Percentiles rank a stretch among this genome's conserved stretches.
Conservation (phyloP, 2,329 filamentous ascomycete genomes). For the Coniochaeta ligniaria region DNA sequence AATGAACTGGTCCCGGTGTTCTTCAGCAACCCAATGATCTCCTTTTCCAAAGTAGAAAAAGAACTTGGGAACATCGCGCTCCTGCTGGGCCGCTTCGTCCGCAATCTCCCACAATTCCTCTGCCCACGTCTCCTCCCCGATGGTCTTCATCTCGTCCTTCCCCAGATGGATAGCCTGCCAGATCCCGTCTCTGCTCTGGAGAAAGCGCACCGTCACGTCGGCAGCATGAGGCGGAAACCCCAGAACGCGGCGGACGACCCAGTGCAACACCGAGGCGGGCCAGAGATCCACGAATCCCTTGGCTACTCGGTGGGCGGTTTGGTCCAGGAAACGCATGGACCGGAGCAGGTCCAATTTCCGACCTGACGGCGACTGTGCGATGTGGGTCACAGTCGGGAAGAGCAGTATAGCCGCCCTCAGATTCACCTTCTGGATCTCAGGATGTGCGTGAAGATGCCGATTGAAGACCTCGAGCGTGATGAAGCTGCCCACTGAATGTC, state of each 20-base stretch:
- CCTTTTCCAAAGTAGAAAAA: conserved; percentile 52
- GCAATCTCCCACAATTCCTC: conserved; percentile 50
- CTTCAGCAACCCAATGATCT: conserved; percentile 56
- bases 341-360: conserved; percentile 38
- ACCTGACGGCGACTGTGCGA: conserved; percentile 56
- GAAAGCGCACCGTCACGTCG: conserved; percentile 42
- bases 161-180: conserved; percentile 54
- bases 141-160: conserved; percentile 51
- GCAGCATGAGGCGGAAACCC: conserved; percentile 42
- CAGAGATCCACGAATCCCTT: conserved; percentile 31
- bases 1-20: conserved; percentile 50
- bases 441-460: conserved; percentile 32
- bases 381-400: conserved; percentile 69
- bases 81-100: conserved; percentile 18
- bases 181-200: conserved; percentile 50
- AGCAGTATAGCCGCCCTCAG: conserved; percentile 54
- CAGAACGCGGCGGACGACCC: conserved; percentile 34
- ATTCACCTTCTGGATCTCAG: conserved; percentile 24
- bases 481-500: conserved; percentile 69
- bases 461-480: conserved; percentile 63
- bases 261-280: conserved; percentile 30
- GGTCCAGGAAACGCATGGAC: conserved; percentile 32
- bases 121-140: conserved; percentile 52
- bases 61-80: conserved; percentile 35
- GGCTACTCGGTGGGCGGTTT: conserved; percentile 32